These are phyloP conservation scores for Oldenlandia corymbosa DNA, from an alignment of 257 asterid species.

Conservation along the genomic window DNA sequence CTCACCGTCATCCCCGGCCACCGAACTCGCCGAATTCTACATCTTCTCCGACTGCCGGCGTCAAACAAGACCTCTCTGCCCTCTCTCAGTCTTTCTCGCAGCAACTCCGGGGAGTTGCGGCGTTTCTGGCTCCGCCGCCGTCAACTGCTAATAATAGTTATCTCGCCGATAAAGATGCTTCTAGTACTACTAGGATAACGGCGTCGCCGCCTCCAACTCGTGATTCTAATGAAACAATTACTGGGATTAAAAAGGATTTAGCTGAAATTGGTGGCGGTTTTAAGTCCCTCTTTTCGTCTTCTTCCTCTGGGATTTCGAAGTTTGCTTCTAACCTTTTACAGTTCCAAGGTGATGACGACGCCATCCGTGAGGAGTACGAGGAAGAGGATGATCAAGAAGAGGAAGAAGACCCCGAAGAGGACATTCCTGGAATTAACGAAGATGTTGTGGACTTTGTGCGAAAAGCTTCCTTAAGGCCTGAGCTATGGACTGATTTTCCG, in stretches of 20 bases:
- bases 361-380: conserved; percentile 13
- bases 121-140: conserved; percentile 57
- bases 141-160: neutral
- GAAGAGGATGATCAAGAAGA: conserved; percentile 27
- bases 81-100: conserved; percentile 32
- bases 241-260: conserved; percentile 66
- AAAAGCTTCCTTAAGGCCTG: conserved; percentile 46
- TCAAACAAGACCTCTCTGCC: conserved; percentile 43
- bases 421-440: conserved; percentile 42
- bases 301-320: conserved; percentile 47
- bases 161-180: neutral
- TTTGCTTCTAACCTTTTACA: conserved; percentile 48
- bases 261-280: conserved; percentile 67
- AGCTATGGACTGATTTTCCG: conserved; percentile 78
- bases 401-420: conserved; percentile 29
- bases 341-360: conserved; percentile 16
- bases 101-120: conserved; percentile 57
- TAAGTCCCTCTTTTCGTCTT: conserved; percentile 49
- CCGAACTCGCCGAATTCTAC: conserved; percentile 3
- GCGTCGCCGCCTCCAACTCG: conserved; percentile 20
- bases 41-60: conserved; percentile 23
- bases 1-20: neutral
- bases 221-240: conserved; percentile 20
- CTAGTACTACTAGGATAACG: neutral
- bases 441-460: conserved; percentile 53